Evolutionary conservation across 2,329 filamentous ascomycete genomes (phyloP), one percentile per base, ranked within the genome.

Genomic region (Sporothrix curviconia): DNA sequence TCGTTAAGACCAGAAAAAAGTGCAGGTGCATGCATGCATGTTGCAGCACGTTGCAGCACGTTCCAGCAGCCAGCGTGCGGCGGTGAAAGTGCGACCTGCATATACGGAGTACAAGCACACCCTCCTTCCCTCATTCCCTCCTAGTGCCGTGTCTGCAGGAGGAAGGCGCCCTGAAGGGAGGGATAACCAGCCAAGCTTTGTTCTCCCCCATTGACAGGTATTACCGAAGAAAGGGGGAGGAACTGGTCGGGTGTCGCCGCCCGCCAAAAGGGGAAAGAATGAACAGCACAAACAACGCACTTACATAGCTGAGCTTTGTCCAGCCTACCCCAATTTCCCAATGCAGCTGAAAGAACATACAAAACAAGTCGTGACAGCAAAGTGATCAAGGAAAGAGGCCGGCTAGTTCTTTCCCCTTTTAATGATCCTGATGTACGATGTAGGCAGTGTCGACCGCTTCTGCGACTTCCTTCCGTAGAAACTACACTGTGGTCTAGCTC

Each of bases 41-140:
- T 24, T 32, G 17, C 17, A 22, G 36, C 50, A 34, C n/a, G n/a
- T n/a, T 32, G 36, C 50, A 47, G 59, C 59, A 55, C 9, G 30
- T 50, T 59, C 57, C 59, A 59, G 58, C 58, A 57, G 58, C 22
- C 3, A 17, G 44, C 19, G 43, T 32, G 58, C 58, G 60, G 60
- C 60, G 46, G 60, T 57, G 60, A 58, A 62, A 30, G 46, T 50
- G 40, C 51, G 55, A 61, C 57, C 59, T 59, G 57, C 59, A 57
- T 61, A 34, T n/a, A n/a, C n/a, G n/a, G n/a, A n/a, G n/a, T n/a
- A n/a, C 28, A 52, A 32, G 49, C 19, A 51, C 49, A 42, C 49
- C 49, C 49, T 52, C 49, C 32, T 52, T 19, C 42, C 34, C 36
- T 39, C 36, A 30, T 28, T 30, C 24, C n/a, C 14, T 24, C 24